These are phyloP conservation scores for Apophysomyces elegans DNA, from an alignment of 371 early-diverging fungal genomes.

Conservation along the genomic window DNA sequence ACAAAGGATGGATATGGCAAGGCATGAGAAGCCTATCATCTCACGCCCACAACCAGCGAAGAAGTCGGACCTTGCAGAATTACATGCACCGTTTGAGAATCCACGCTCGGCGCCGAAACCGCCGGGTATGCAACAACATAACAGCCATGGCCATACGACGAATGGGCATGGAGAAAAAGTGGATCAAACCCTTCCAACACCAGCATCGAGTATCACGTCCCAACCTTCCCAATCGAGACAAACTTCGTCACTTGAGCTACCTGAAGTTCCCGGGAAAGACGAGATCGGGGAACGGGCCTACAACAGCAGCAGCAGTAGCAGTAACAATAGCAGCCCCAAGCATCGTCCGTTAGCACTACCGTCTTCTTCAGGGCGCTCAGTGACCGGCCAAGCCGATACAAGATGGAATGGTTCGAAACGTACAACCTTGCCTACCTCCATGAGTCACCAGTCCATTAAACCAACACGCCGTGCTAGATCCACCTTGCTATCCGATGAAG, in stretches of 20 bases:
- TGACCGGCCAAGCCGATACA: not conserved
- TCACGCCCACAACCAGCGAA: not conserved
- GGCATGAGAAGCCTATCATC: conserved; percentile 6
- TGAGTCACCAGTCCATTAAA: not conserved
- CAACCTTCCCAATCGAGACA: conserved; percentile 8
- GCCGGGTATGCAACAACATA: conserved; percentile 16
- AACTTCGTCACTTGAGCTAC: not conserved
- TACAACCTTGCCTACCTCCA: not conserved
- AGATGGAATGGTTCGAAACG: not conserved
- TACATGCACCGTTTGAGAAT: conserved; percentile 32
- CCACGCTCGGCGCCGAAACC: conserved; percentile 43
- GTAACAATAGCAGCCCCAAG: conserved; percentile 30
- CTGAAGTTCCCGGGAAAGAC: conserved; percentile 13
- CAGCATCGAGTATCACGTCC: conserved; percentile 18
- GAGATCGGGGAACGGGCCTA: conserved; percentile 25
- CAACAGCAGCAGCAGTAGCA: conserved; percentile 37
- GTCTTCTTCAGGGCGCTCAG: not conserved
- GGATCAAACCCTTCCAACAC: conserved; percentile 11
- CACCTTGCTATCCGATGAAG: not conserved
- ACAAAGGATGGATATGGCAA: conserved; percentile 4
- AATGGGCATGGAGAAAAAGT: not conserved
- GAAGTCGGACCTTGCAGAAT: conserved; percentile 2
- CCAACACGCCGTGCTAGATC: not conserved
- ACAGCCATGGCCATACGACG: not conserved
- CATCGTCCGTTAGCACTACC: too few species aligned